phyloP scores from a whole-genome alignment of 139 green algal species.

The Haematococcus lacustris region DNA sequence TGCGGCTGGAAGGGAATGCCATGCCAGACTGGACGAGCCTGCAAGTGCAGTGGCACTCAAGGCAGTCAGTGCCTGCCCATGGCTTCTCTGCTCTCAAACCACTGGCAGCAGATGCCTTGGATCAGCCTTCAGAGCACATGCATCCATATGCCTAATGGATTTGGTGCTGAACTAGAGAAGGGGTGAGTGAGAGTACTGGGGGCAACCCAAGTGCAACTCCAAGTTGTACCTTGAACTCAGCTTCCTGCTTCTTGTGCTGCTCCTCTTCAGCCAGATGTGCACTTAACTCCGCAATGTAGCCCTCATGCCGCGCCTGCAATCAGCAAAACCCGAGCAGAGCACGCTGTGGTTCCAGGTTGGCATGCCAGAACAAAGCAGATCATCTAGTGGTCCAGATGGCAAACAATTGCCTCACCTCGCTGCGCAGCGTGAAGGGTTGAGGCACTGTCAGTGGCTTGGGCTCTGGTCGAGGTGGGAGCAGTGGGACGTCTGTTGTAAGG shows the following conservation, averaged over 20 bases:
- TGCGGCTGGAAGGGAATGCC: slow-evolving; percentile 22
- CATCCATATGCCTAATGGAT: too few relatives aligned
- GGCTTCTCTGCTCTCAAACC: too few relatives aligned
- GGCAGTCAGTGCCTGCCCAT: too few relatives aligned
- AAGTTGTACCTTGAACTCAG: slow-evolving; percentile 58
- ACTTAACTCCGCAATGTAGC: slow-evolving; percentile 14
- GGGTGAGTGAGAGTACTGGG: too few relatives aligned
- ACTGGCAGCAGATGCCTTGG: too few relatives aligned
- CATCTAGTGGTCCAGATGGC: too few relatives aligned
- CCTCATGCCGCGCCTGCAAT: slow-evolving; percentile 16
- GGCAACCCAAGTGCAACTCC: too few relatives aligned
- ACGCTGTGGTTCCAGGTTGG: too few relatives aligned
- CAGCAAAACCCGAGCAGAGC: too few relatives aligned
- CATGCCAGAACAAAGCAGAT: too few relatives aligned
- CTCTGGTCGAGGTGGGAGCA: slow-evolving; percentile 28
- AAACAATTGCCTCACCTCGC: slow-evolving; percentile 31
- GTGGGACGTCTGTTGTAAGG: slow-evolving; percentile 25
- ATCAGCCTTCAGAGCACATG: too few relatives aligned
- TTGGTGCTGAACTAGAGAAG: too few relatives aligned
- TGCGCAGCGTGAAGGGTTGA: slow-evolving; percentile 41
- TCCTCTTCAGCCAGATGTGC: slow-evolving; percentile 31
- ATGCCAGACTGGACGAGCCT: slow-evolving; percentile 37
- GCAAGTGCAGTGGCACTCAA: slow-evolving; percentile 6
- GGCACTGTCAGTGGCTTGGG: slow-evolving; percentile 39
- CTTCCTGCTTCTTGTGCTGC: slow-evolving; percentile 24